Base-by-base conservation (phyloP, 2,329 filamentous ascomycete genomes). In the Mycosphaerella sp. region DNA sequence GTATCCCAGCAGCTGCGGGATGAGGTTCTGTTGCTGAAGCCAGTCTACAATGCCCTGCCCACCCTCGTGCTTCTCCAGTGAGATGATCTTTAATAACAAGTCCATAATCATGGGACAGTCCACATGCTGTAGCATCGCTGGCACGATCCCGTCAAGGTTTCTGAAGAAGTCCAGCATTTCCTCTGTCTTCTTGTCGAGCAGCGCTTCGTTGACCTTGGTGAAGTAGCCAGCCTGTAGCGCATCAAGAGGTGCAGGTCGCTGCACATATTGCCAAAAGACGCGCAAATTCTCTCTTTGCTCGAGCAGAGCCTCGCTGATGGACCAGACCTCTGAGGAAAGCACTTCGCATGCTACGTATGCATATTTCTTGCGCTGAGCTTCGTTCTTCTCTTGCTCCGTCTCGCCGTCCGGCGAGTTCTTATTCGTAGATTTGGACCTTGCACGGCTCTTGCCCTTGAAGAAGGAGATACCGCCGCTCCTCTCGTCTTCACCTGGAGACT, bases 71-170 rank as follows among this genome's bases (percentile, higher is more conserved):
- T 95, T 92, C 71, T 98, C 93, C 56, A 98, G 77, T 63, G 89
- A 95, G 66, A 98, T 95, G 56, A 97, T 96, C 73, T 97, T 97
- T 59, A 98, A 78, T 48, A 98, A 74, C 17, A 98, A 77, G 70
- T 98, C 93, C 93, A 98, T 98, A 39, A 98, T 85, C 86, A 96
- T 95, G 0, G 93, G 92, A 64, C 89, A 95, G 70, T 98, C 93
- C 34, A 98, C 89, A 70, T 98, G 93, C 65, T 87, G 86, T 54
- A 98, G 79, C 75, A 98, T 86, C 60, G 90, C 84, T 10, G 87
- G 79, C 21, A 98, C 83, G 40, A 93, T 87, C 50, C 85, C 82
- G 34, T 93, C 86, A 46, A 95, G 74, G 1, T 83, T 85, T 70
- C 90, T 95, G 71, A 98, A 83, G 58, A 98, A 84, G 14, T 85